phyloP scores from a whole-genome alignment of 2,329 filamentous ascomycete genomes.

The Aspergillus neoniger region DNA sequence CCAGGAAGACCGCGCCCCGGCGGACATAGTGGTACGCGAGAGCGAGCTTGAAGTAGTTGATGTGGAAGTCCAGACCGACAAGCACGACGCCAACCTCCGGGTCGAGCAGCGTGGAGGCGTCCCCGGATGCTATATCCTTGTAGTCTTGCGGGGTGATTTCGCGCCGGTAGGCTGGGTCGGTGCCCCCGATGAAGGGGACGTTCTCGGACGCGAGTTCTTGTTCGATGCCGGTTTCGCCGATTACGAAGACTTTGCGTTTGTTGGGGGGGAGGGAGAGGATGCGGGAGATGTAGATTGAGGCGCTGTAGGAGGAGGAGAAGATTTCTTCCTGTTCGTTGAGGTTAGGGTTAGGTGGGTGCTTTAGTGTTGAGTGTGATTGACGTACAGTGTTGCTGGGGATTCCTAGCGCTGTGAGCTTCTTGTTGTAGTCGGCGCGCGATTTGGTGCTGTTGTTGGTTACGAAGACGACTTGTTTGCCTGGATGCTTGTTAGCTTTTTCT shows the following conservation, averaged over 20 bases:
- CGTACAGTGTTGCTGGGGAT: slow-evolving; percentile 70
- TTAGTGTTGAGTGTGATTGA: no score
- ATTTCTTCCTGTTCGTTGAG: slow-evolving; percentile 70
- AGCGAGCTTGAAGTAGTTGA: slow-evolving; percentile 91
- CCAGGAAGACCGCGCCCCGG: slow-evolving; percentile 78
- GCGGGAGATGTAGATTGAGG: slow-evolving; percentile 91
- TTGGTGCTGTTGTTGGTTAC: slow-evolving; percentile 99
- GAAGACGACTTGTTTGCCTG: slow-evolving; percentile 90
- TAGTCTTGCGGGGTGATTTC: slow-evolving; percentile 83
- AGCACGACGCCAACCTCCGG: slow-evolving; percentile 88
- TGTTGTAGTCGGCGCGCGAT: slow-evolving; percentile 85
- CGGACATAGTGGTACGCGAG: slow-evolving; percentile 83
- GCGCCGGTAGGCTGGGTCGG: slow-evolving; percentile 73
- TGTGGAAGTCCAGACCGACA: slow-evolving; percentile 86
- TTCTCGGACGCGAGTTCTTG: slow-evolving; percentile 79
- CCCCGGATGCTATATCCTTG: slow-evolving; percentile 67
- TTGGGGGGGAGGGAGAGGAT: slow-evolving; percentile 77
- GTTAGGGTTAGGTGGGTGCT: neutral
- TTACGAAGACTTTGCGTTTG: slow-evolving; percentile 90
- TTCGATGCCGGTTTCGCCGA: slow-evolving; percentile 90
- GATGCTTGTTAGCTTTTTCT: neutral
- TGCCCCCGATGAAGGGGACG: slow-evolving; percentile 80
- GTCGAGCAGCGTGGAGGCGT: slow-evolving; percentile 71
- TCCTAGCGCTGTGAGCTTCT: slow-evolving; percentile 80
- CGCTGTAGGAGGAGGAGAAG: slow-evolving; percentile 92